Evolutionary conservation across 2,329 filamentous ascomycete genomes (phyloP).

Genomic region (Furcasterigmium sp.): DNA sequence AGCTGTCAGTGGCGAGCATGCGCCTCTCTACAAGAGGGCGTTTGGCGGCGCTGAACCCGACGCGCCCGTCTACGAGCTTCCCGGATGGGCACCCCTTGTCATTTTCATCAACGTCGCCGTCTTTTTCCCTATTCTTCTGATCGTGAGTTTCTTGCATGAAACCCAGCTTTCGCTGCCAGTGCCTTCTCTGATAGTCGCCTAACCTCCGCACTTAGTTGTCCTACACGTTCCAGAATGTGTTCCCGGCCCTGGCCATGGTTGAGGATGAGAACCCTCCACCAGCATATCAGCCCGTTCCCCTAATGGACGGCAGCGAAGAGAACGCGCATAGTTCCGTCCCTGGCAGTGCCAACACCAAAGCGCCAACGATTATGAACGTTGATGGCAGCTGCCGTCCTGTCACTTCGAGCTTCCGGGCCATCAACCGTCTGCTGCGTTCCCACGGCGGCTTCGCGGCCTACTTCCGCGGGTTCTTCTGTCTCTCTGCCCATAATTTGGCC

Average conservation of each 20-base stretch:
- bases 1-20: neutral
- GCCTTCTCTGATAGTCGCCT: neutral
- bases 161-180: neutral
- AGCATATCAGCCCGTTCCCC: slow-evolving; percentile 47
- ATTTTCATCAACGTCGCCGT: slow-evolving; percentile 34
- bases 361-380: too few relatives aligned
- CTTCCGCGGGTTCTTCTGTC: slow-evolving; percentile 63
- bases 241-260: slow-evolving; percentile 50
- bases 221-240: slow-evolving; percentile 47
- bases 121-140: slow-evolving; percentile 37
- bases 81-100: slow-evolving; percentile 33
- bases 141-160: slow-evolving; percentile 26
- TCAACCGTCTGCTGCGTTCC: slow-evolving; percentile 50
- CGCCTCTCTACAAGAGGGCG: slow-evolving; percentile 26
- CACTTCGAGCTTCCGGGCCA: slow-evolving; percentile 46
- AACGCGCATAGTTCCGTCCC: slow-evolving; percentile 14
- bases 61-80: slow-evolving; percentile 22
- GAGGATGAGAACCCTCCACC: slow-evolving; percentile 52
- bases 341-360: too few relatives aligned
- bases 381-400: slow-evolving; percentile 30
- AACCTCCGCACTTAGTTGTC: slow-evolving; percentile 27
- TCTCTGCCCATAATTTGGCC: slow-evolving; percentile 30
- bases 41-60: slow-evolving; percentile 17
- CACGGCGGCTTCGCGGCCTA: slow-evolving; percentile 59
- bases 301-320: slow-evolving; percentile 29